Conservation (phyloP, 2,329 filamentous ascomycete genomes). For the Periconia sp. region DNA sequence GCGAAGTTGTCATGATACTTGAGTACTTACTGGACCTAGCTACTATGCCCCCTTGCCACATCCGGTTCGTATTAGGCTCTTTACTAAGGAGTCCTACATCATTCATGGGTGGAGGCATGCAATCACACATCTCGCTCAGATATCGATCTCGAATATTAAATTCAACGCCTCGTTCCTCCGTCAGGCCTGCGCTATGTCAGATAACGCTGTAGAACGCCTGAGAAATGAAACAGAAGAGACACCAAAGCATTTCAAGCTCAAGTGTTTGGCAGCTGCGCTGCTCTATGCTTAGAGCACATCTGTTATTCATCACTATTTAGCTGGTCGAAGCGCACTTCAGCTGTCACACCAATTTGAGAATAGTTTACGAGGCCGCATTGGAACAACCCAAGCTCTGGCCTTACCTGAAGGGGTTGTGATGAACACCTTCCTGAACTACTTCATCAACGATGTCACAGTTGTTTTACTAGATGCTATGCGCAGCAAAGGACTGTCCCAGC, state of each 20-base stretch:
- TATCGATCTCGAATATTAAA: conserved; percentile 12
- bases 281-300: conserved; percentile 10
- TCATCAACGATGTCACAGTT: conserved; percentile 10
- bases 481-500: conserved; percentile 8
- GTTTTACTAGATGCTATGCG: conserved; percentile 16
- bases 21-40: conserved; percentile 1
- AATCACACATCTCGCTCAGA: conserved; percentile 3
- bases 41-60: conserved; percentile 3
- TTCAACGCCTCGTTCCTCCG: conserved; percentile 14
- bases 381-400: background rate
- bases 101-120: conserved; percentile 9
- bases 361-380: conserved; percentile 1
- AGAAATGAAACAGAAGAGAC: conserved; percentile 6
- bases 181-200: conserved; percentile 11
- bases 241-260: conserved; percentile 8
- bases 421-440: conserved; percentile 11
- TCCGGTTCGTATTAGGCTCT: conserved; percentile 8
- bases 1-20: background rate
- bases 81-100: conserved; percentile 10
- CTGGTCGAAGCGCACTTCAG: conserved; percentile 5
- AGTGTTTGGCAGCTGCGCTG: conserved; percentile 8
- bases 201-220: background rate
- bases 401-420: conserved; percentile 2
- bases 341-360: conserved; percentile 7
- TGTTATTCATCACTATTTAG: conserved; percentile 7